These are phyloP conservation scores for Ambrosia trifida DNA, from an alignment of 129 eudicot genomes.

Conservation along the genomic window DNA sequence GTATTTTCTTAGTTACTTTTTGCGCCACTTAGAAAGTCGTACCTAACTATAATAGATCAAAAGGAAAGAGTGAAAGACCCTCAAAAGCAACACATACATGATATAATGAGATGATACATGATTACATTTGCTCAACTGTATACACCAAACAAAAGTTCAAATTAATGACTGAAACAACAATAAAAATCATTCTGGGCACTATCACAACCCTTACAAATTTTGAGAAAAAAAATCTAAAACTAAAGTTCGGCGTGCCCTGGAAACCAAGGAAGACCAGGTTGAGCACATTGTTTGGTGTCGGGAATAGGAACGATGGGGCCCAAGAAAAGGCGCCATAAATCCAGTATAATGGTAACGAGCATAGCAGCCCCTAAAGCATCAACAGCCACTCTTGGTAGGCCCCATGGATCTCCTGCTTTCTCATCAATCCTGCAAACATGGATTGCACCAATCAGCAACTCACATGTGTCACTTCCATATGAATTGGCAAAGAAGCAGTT, in stretches of 20 bases:
- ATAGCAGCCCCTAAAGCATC: constrained; percentile 96
- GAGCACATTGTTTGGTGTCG: constrained; percentile 55
- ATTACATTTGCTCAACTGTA: constrained; percentile 10
- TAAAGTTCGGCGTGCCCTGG: constrained; percentile 43
- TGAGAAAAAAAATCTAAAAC: background rate
- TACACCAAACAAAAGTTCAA: background rate
- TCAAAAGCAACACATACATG: background rate
- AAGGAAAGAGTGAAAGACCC: background rate
- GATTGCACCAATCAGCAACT: constrained; percentile 17
- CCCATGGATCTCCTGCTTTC: constrained; percentile 67
- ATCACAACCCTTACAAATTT: constrained; percentile 20
- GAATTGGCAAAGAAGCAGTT: background rate
- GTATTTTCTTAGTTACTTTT: too few relatives aligned
- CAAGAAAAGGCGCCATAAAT: constrained; percentile 81
- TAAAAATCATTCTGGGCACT: background rate
- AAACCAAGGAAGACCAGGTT: constrained; percentile 87
- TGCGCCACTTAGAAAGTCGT: too few relatives aligned
- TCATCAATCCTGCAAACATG: constrained; percentile 69
- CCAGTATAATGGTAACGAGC: constrained; percentile 93
- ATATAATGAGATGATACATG: background rate
- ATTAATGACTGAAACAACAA: constrained; percentile 19
- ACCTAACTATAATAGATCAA: background rate
- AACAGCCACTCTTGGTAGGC: constrained; percentile 77
- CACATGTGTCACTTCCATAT: background rate
- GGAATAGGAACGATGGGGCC: constrained; percentile 80